These are phyloP conservation scores for Termitomyces sp. DNA, from an alignment of 768 basidiomycete genomes.

Conservation along the genomic window DNA sequence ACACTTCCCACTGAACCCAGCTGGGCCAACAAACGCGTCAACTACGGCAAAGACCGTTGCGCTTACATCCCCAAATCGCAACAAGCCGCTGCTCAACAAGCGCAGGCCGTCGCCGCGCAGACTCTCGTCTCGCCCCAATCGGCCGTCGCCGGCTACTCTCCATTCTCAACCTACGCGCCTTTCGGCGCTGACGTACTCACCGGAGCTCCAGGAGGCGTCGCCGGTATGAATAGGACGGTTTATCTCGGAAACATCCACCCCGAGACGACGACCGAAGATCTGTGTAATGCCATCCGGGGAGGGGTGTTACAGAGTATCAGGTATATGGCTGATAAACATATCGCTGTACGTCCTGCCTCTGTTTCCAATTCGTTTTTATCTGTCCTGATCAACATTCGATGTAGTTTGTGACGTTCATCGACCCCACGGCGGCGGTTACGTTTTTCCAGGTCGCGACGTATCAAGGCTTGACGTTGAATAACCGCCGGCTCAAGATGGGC, in stretches of 20 bases:
- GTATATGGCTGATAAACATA: constrained; percentile 97
- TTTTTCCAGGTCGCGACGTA: constrained; percentile 93
- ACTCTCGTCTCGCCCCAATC: constrained; percentile 57
- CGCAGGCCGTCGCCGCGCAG: constrained; percentile 84
- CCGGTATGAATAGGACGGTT: constrained; percentile 85
- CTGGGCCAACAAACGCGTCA: constrained; percentile 96
- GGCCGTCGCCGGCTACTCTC: constrained; percentile 31
- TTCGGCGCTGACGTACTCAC: constrained; percentile 46
- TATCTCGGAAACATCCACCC: constrained; percentile 97
- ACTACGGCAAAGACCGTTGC: constrained; percentile 98
- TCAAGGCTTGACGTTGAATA: constrained; percentile 88
- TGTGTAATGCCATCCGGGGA: constrained; percentile 96
- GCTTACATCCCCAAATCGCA: constrained; percentile 97
- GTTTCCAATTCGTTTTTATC: background rate
- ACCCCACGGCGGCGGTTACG: constrained; percentile 87
- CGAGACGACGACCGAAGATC: constrained; percentile 90
- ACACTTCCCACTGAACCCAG: constrained; percentile 87
- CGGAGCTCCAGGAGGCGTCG: constrained; percentile 25
- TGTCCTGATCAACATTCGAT: background rate
- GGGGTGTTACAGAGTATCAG: constrained; percentile 93
- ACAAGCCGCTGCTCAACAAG: constrained; percentile 83
- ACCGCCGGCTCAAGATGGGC: constrained; percentile 92
- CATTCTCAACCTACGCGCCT: constrained; percentile 51
- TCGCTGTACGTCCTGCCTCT: constrained; percentile 61
- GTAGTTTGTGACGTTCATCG: constrained; percentile 95